Evolutionary conservation across 345 rosid genomes (phyloP), one percentile per base, ranked within the genome.

Genomic region (Eucalyptus shirleyi): DNA sequence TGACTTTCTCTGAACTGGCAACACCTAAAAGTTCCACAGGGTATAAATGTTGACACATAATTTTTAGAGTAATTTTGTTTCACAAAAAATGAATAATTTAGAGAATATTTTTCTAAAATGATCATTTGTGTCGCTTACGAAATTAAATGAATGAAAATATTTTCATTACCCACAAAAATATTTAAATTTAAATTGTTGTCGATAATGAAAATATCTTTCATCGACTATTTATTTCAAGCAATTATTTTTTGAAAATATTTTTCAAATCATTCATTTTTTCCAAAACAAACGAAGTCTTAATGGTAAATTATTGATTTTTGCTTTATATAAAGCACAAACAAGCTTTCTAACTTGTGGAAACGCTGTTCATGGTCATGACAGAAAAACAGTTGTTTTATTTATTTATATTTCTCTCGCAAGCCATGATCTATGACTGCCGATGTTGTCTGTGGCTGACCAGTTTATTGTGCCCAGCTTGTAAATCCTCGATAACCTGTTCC

Each of bases 71-170:
- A 0, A 28, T 8, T 60, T 60, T 28, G 0, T 60, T 26, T 60
- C 32, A 12, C 15, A 12, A 1, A 60, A 28, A 28, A 60, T 60
- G 4, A 60, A 60, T 26, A 6, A 60, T 28, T 60, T 19, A 53
- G 0, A 53, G 0, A 19, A 53, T 19, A 53, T 18, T 53, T 53
- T 53, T 53, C 4, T 53, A 51, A 1, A 53, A 28, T 23, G 62
- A 55, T 55, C 2, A 23, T 55, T 55, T 55, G 12, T 55, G 2
- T 55, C 2, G 0, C 5, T 55, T 55, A 55, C 11, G 0, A 21
- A 55, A 55, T 19, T 55, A 19, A 55, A 55, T 55, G 59, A 55
- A 59, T 11, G 12, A 59, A 59, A 59, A 59, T 24, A 59, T 9
- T 24, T 59, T 24, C 4, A 59, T 11, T 59, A 0, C 15, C 65